Conservation (phyloP, 768 basidiomycete species). For the Suillus decipiens region DNA sequence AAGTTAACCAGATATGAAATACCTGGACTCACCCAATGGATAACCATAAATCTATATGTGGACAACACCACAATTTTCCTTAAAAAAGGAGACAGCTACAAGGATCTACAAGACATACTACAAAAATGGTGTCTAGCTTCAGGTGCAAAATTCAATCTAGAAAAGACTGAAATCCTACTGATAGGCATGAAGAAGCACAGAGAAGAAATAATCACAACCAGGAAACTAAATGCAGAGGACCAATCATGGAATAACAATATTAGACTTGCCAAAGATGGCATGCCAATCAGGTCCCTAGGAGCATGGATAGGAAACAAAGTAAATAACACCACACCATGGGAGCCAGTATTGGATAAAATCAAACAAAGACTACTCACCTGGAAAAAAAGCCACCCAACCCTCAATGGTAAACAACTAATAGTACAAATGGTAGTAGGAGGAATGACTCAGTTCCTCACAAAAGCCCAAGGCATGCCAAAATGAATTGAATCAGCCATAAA, state of each 20-base stretch:
- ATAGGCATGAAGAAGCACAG: neutral
- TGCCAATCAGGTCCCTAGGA: no score
- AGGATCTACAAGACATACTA: conserved; percentile 11
- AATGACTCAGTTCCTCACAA: no score
- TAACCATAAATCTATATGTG: neutral
- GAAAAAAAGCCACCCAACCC: no score
- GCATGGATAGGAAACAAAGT: no score
- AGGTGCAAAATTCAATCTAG: conserved; percentile 22
- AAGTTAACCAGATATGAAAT: neutral
- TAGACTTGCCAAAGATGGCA: no score
- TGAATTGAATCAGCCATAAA: no score
- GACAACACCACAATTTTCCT: conserved; percentile 22
- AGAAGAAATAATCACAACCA: fast-evolving
- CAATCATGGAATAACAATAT: neutral
- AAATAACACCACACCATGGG: no score
- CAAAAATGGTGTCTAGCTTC: conserved; percentile 19
- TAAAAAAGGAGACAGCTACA: conserved; percentile 1
- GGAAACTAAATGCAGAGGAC: fast-evolving
- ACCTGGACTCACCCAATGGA: neutral
- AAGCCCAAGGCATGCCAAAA: no score
- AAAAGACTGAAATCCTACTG: conserved; percentile 26
- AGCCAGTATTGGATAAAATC: no score
- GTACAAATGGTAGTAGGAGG: no score
- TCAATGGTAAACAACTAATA: no score
- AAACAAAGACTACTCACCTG: no score